These are phyloP conservation scores for Solanum sejunctum DNA, from an alignment of 257 asterid species.

Conservation along the genomic window DNA sequence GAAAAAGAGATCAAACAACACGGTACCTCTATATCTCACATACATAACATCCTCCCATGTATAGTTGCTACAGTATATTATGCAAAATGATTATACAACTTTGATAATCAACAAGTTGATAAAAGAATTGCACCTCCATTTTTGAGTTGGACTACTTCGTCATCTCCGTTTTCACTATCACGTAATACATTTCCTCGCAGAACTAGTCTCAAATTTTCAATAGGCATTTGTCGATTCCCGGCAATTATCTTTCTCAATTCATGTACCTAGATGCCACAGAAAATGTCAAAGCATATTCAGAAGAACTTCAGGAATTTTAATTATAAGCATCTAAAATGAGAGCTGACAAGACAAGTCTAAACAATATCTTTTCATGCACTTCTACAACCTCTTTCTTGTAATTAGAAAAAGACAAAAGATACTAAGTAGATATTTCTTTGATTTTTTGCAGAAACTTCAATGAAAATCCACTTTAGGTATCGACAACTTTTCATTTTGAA, in stretches of 20 bases:
- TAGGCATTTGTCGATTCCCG: constrained; percentile 30
- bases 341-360: not conserved
- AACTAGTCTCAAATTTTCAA: constrained; percentile 51
- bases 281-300: not conserved
- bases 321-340: not conserved
- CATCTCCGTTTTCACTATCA: constrained; percentile 42
- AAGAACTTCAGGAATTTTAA: not conserved
- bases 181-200: constrained; percentile 64
- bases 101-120: constrained; percentile 1
- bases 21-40: not conserved
- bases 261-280: constrained; percentile 33
- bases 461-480: not conserved
- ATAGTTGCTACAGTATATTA: not conserved
- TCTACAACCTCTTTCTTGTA: not conserved
- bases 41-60: not conserved
- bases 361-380: not conserved
- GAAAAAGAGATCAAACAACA: not conserved
- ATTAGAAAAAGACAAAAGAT: not conserved
- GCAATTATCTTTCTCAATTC: constrained; percentile 74
- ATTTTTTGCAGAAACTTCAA: not conserved
- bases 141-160: constrained; percentile 30
- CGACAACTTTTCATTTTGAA: not conserved
- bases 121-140: constrained; percentile 40
- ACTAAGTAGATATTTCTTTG: not conserved
- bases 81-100: not conserved